A percentile compares a stretch with the other conserved stretches of the same genome.
Conservation (phyloP, 805 yeast species). For the Metschnikowia henanensis region DNA sequence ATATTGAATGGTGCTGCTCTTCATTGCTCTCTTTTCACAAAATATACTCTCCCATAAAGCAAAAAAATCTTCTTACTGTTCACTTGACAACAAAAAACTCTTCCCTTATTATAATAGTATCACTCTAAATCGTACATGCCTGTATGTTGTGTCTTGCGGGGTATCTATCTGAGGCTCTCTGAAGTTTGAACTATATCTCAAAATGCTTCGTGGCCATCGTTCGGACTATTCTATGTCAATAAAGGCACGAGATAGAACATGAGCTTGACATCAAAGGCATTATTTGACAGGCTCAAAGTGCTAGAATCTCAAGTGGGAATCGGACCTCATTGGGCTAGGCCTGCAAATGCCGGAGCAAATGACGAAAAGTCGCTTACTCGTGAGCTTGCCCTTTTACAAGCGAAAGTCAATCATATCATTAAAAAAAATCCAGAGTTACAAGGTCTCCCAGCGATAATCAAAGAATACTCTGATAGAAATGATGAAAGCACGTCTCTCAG, state of each 20-base stretch:
- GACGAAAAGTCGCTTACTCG: slow-evolving; percentile 2
- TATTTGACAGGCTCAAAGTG: slow-evolving; percentile 2
- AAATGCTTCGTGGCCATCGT: background rate
- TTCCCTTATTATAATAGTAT: too few species aligned
- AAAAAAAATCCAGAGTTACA: slow-evolving; percentile 11
- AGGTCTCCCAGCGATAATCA: slow-evolving; percentile 11
- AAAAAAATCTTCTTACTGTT: too few species aligned
- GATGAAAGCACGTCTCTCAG: background rate
- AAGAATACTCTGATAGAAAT: slow-evolving; percentile 6
- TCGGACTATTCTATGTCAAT: background rate
- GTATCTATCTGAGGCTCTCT: too few species aligned
- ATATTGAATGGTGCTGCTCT: too few species aligned
- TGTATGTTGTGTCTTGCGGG: too few species aligned
- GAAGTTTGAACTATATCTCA: background rate
- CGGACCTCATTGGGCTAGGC: background rate
- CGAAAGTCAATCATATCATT: slow-evolving; percentile 12
- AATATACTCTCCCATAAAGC: too few species aligned
- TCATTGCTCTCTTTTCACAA: too few species aligned
- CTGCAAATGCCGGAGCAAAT: background rate
- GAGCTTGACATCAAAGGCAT: slow-evolving; percentile 5
- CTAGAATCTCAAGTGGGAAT: slow-evolving; percentile 10
- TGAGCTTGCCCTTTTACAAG: slow-evolving; percentile 12
- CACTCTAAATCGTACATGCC: too few species aligned
- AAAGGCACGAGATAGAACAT: background rate
- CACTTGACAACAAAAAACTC: too few species aligned